Base-by-base conservation (phyloP, 176 grass and related monocot genomes). In the Eragrostis nindensis region DNA sequence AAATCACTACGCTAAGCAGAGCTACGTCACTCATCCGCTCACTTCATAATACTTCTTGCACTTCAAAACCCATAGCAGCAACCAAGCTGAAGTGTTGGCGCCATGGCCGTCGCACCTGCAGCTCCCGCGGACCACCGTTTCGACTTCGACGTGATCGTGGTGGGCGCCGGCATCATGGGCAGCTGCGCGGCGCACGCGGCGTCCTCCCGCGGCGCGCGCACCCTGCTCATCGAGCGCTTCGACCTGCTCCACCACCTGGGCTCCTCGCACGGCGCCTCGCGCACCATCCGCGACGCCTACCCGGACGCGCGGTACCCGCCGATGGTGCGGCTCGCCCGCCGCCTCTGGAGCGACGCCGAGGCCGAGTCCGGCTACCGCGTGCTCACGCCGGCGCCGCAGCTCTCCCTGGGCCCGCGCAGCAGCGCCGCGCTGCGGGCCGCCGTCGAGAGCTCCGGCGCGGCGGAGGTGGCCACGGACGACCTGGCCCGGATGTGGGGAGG, bases 121-220 rank as follows among this genome's bases (percentile, higher is more conserved):
- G 66, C 40, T 6, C 5, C 53, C n/a, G 39, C 43, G 4, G n/a
- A 36, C 8, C 21, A 40, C 36, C 32, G 25, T 27, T 19, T 11
- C 45, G 45, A 45, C 7, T 97, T 85, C 63, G 94, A 93, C 60
- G 83, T 83, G 29, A 79, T 93, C 67, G 86, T 97, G 21, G 41
- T 97, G 36, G 91, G 91, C 68, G 91, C 81, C 5, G 94, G 94
- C 14, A 92, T 97, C 80, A 97, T 97, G 92, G 94, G 94, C 7
- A 97, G 94, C 80, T 97, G 94, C 89, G 77, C 89, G 40, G 94
- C 91, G 24, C 86, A 97, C 83, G 79, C 82, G 39, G 85, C 86
- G 10, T 62, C 91, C 5, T 84, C 71, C 77, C 78, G 79, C 44
- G 77, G 83, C 60, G 65, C 70, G 26, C 75, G 64, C 12, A 47